A percentile compares a stretch with the other conserved stretches of the same genome.
phyloP scores from a whole-genome alignment of 1,284 basidiomycete genomes.

The Ceratobasidium sp. region DNA sequence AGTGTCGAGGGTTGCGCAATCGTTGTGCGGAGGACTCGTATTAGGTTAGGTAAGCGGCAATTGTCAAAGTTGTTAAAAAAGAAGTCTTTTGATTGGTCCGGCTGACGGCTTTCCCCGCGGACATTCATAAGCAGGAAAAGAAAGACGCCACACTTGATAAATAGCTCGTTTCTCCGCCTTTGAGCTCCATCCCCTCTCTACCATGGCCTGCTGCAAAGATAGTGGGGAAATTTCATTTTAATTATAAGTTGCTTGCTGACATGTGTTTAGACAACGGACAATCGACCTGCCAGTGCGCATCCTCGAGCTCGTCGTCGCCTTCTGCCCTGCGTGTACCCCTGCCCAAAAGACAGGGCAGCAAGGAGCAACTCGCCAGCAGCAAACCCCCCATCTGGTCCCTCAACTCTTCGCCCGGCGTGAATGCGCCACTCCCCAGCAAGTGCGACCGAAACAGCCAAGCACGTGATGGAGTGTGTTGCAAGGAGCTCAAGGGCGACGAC shows the following conservation, averaged over 20 bases:
- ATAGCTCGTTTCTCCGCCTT: neutral
- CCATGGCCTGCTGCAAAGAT: conserved; percentile 37
- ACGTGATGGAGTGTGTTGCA: conserved; percentile 72
- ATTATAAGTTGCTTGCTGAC: neutral
- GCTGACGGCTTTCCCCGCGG: neutral
- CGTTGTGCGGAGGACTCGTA: neutral
- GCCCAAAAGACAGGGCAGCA: conserved; percentile 3
- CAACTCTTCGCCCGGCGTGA: conserved; percentile 23
- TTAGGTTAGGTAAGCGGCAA: neutral
- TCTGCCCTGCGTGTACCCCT: conserved; percentile 10
- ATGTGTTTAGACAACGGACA: conserved; percentile 11
- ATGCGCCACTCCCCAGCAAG: conserved; percentile 51
- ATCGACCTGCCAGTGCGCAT: conserved; percentile 25
- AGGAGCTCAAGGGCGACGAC: conserved; percentile 76
- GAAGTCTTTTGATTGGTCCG: conserved; percentile 10
- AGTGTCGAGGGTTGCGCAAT: neutral
- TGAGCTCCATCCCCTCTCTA: neutral
- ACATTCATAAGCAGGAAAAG: conserved; percentile 24
- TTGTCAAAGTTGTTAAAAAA: neutral
- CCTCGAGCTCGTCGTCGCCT: conserved; percentile 7
- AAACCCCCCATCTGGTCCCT: conserved; percentile 45
- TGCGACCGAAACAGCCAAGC: conserved; percentile 59
- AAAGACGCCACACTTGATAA: conserved; percentile 9
- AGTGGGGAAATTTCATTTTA: conserved; percentile 1
- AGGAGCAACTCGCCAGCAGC: neutral